Conservation (phyloP, 169 alveolate genomes). For the Hepatocystis sp. region DNA sequence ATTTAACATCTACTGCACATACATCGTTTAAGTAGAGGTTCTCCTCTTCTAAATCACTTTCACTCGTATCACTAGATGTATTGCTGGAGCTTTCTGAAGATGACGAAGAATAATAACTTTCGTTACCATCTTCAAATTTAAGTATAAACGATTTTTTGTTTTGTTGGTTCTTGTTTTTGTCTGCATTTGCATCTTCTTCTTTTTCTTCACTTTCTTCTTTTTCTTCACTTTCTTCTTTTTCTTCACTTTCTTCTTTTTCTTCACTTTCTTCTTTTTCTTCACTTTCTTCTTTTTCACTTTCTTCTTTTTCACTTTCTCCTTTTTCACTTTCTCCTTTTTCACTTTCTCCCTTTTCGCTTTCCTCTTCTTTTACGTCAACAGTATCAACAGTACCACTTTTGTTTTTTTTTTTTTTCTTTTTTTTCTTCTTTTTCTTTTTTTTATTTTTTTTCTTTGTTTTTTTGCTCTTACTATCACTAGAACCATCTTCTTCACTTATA, state of each 20-base stretch:
- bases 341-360: neutral
- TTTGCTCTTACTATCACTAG: neutral
- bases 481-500: neutral
- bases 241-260: neutral
- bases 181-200: slow-evolving; percentile 18
- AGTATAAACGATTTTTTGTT: too few relatives aligned
- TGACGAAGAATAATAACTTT: slow-evolving; percentile 10
- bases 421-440: neutral
- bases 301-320: slow-evolving; percentile 17
- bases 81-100: slow-evolving; percentile 19
- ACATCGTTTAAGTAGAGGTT: slow-evolving; percentile 28
- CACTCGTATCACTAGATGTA: slow-evolving; percentile 51
- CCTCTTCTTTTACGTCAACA: neutral
- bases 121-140: neutral
- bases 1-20: slow-evolving; percentile 57
- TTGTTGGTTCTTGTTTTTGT: neutral
- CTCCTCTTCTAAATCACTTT: slow-evolving; percentile 46
- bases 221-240: slow-evolving; percentile 1
- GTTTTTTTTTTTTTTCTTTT: neutral
- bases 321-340: slow-evolving; percentile 3
- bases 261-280: neutral
- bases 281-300: neutral
- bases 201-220: neutral
- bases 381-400: slow-evolving; percentile 6
- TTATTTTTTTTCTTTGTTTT: slow-evolving; percentile 18